A percentile compares a stretch with the other conserved stretches of the same genome.
Conservation (phyloP, 2,329 filamentous ascomycete species). For the Colletotrichum cordylinicola region DNA sequence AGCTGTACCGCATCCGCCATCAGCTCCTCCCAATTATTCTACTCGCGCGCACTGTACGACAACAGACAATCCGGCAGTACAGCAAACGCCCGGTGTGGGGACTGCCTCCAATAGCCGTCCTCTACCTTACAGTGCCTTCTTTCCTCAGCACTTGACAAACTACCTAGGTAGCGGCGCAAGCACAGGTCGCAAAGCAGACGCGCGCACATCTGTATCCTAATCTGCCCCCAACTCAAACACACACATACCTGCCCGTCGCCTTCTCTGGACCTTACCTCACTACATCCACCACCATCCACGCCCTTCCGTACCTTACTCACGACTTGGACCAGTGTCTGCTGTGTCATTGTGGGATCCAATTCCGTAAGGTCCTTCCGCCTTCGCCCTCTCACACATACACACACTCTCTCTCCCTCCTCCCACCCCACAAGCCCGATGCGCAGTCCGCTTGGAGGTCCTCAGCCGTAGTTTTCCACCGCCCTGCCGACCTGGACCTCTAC, state of each 20-base stretch:
- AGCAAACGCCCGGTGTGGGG: not conserved
- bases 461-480: conserved; percentile 12
- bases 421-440: conserved; percentile 17
- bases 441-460: conserved; percentile 14
- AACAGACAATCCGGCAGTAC: not conserved
- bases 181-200: conserved; percentile 6
- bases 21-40: not conserved
- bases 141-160: not conserved
- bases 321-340: not conserved
- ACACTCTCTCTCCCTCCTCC: not conserved
- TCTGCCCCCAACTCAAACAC: conserved; percentile 7
- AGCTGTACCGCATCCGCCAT: not conserved
- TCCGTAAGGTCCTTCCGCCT: conserved; percentile 6
- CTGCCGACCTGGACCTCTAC: not conserved
- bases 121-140: not conserved
- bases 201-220: not conserved
- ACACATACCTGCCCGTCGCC: not conserved
- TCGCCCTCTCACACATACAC: not conserved
- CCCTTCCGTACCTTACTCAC: not conserved
- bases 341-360: not conserved
- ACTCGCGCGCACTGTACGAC: not conserved
- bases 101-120: not conserved
- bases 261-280: not conserved
- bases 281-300: not conserved
- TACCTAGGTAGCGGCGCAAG: not conserved